Evolutionary conservation across 108 stramenopile species (phyloP).

Genomic region (Cyclotella distinguenda): DNA sequence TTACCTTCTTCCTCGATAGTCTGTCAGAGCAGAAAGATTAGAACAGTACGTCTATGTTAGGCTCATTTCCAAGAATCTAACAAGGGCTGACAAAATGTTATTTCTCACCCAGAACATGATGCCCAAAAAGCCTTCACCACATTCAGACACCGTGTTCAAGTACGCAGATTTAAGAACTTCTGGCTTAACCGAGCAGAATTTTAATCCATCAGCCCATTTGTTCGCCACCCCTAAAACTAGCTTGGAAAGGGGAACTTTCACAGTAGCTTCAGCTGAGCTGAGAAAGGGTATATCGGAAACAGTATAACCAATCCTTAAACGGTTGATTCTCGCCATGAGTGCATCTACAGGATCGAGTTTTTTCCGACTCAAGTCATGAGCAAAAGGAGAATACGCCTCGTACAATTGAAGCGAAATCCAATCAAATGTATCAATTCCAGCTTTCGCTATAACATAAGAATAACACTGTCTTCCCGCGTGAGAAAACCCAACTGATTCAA

Average conservation of each 20-base stretch:
- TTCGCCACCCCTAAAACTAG: slow-evolving; percentile 74
- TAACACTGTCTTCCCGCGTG: slow-evolving; percentile 81
- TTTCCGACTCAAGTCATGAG: slow-evolving; percentile 41
- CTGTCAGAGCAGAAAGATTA: background rate
- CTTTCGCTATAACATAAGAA: slow-evolving; percentile 70
- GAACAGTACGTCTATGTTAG: no score
- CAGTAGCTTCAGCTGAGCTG: slow-evolving; percentile 9
- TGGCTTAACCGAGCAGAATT: slow-evolving; percentile 41
- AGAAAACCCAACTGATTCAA: slow-evolving; percentile 42
- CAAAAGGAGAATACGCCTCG: slow-evolving; percentile 75
- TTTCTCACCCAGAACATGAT: slow-evolving; percentile 77
- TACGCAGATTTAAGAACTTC: slow-evolving; percentile 41
- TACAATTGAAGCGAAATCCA: slow-evolving; percentile 83
- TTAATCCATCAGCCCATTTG: slow-evolving; percentile 51
- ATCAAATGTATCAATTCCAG: slow-evolving; percentile 66
- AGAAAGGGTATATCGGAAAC: slow-evolving; percentile 9
- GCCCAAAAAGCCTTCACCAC: slow-evolving; percentile 43
- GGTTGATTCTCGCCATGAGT: slow-evolving; percentile 20
- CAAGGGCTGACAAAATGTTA: no score
- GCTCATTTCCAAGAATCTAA: no score
- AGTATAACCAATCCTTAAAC: slow-evolving; percentile 15
- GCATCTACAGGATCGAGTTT: slow-evolving; percentile 17
- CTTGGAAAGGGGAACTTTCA: slow-evolving; percentile 51
- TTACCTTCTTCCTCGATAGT: slow-evolving; percentile 18
- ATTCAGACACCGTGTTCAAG: slow-evolving; percentile 16